A percentile compares a stretch with the other conserved stretches of the same genome.
These are phyloP conservation scores for Cupressus sempervirens DNA, from an alignment of 75 land plant species.

Conservation along the genomic window DNA sequence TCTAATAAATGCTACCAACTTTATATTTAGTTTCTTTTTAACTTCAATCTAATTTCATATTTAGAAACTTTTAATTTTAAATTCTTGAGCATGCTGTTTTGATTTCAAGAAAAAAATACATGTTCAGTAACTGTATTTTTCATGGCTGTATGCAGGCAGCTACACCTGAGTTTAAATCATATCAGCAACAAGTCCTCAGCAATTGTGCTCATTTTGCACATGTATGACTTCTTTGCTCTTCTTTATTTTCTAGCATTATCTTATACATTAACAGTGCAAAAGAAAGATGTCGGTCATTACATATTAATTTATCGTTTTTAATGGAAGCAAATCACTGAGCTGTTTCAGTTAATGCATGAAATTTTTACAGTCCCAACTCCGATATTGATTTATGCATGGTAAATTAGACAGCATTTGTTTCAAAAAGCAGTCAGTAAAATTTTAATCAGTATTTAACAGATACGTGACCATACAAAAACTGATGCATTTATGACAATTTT, in stretches of 20 bases:
- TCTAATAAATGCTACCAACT: neutral
- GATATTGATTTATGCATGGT: neutral
- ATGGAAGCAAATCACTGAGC: neutral
- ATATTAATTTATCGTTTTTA: neutral
- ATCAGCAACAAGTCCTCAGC: conserved; percentile 90
- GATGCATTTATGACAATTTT: no score
- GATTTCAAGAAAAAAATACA: neutral
- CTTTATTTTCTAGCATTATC: neutral
- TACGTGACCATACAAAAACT: neutral
- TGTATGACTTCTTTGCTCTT: conserved; percentile 25
- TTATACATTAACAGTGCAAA: neutral
- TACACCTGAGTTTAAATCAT: conserved; percentile 86
- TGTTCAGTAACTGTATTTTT: neutral
- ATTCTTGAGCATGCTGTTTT: neutral
- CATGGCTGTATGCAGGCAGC: conserved; percentile 51
- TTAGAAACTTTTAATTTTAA: no score
- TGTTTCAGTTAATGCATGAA: neutral
- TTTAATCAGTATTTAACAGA: neutral
- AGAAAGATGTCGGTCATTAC: neutral
- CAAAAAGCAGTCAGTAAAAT: neutral
- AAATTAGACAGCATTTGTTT: neutral
- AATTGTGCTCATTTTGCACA: conserved; percentile 83
- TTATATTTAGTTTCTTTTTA: neutral
- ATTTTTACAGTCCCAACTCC: neutral
- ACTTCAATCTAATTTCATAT: no score